Percentiles rank a stretch among this genome's conserved stretches.
Evolutionary conservation across 768 basidiomycete genomes (phyloP).

Genomic region (Naematelia aurantialba): DNA sequence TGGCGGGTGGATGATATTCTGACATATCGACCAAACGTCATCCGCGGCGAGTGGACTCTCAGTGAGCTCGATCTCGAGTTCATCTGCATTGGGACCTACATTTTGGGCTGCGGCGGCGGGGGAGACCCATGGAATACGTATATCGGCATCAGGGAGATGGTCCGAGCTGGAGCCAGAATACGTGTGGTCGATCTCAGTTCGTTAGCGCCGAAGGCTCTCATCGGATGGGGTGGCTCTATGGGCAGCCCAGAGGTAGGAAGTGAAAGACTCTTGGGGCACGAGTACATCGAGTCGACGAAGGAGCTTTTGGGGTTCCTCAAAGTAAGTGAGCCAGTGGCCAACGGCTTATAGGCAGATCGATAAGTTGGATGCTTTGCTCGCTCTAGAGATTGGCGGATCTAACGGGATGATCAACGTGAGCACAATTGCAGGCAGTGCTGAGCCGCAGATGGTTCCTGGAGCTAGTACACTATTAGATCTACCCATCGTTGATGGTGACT

Average conservation of each 20-base stretch:
- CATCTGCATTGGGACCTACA: slow-evolving; percentile 63
- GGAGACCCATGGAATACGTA: slow-evolving; percentile 60
- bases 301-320: slow-evolving; percentile 4
- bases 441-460: slow-evolving; percentile 5
- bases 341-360: slow-evolving; percentile 12
- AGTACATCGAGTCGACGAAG: slow-evolving; percentile 5
- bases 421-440: not conserved
- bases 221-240: slow-evolving; percentile 40
- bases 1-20: slow-evolving; percentile 41
- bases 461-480: slow-evolving; percentile 13
- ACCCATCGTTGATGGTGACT: slow-evolving; percentile 25
- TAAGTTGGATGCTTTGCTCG: slow-evolving; percentile 5
- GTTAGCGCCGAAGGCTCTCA: slow-evolving; percentile 52
- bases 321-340: slow-evolving; percentile 1
- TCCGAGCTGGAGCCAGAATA: slow-evolving; percentile 56
- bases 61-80: slow-evolving; percentile 58
- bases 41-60: slow-evolving; percentile 53
- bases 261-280: slow-evolving; percentile 12
- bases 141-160: slow-evolving; percentile 56
- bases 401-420: slow-evolving; percentile 17
- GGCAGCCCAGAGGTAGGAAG: slow-evolving; percentile 12
- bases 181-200: slow-evolving; percentile 54
- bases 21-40: slow-evolving; percentile 52
- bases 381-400: slow-evolving; percentile 13
- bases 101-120: slow-evolving; percentile 64